phyloP scores from a whole-genome alignment of 164 flowering plant species.

The Pachysandra terminalis region DNA sequence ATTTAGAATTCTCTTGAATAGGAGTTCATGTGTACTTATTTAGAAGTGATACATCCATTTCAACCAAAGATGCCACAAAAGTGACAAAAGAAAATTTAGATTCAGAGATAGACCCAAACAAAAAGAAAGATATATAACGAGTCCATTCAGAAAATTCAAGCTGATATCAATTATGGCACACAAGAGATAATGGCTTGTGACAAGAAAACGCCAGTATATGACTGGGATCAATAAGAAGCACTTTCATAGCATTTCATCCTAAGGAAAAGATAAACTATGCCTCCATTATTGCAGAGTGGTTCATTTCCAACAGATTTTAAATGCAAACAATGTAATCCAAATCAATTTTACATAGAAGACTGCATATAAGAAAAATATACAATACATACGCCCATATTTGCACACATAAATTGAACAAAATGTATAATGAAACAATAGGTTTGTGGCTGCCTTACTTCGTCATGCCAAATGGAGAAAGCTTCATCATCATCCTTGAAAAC shows the following conservation, averaged over 20 bases:
- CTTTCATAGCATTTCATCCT: neutral
- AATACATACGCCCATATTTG: neutral
- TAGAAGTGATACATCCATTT: too few relatives aligned
- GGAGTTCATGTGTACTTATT: too few relatives aligned
- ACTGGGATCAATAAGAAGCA: neutral
- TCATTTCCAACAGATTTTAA: neutral
- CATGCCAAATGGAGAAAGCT: slow-evolving; percentile 79
- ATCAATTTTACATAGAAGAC: neutral
- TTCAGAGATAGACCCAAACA: neutral
- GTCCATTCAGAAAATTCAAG: neutral
- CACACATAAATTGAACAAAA: neutral
- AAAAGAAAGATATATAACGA: neutral
- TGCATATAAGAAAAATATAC: neutral
- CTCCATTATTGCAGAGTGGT: neutral
- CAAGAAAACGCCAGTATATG: neutral
- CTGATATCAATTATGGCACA: neutral
- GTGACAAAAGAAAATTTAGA: neutral
- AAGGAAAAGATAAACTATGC: neutral
- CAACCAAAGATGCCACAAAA: too few relatives aligned
- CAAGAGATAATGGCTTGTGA: neutral
- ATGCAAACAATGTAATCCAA: neutral
- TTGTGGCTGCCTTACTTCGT: slow-evolving; percentile 47
- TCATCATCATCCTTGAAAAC: slow-evolving; percentile 91
- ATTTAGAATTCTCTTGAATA: too few relatives aligned
- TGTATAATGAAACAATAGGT: neutral